Percentiles rank a stretch among this genome's conserved stretches.
Evolutionary conservation across 129 eudicot species (phyloP).

Genomic region (Tagetes erecta): DNA sequence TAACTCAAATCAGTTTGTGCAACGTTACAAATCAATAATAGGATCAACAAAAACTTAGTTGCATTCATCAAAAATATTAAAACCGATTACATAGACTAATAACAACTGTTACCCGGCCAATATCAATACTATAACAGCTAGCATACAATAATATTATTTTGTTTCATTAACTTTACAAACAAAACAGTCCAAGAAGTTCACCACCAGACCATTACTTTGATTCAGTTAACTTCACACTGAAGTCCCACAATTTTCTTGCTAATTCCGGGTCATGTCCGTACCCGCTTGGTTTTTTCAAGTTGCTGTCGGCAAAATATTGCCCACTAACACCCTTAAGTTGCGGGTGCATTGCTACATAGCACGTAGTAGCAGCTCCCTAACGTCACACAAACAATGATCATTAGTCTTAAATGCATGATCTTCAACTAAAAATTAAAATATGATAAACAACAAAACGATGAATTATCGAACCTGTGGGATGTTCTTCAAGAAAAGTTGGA

Average conservation of each 20-base stretch:
- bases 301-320: slow-evolving; percentile 72
- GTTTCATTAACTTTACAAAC: neutral
- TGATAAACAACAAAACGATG: neutral
- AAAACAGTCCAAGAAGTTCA: slow-evolving; percentile 16
- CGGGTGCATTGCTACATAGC: slow-evolving; percentile 83
- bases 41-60: no score
- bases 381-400: neutral
- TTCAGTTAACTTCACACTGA: slow-evolving; percentile 57
- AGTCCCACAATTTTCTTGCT: slow-evolving; percentile 83
- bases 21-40: no score
- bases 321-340: slow-evolving; percentile 74
- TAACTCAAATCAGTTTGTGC: no score
- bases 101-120: neutral
- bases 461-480: slow-evolving; percentile 58
- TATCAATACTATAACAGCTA: slow-evolving; percentile 5
- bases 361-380: slow-evolving; percentile 86
- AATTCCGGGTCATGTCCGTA: slow-evolving; percentile 53
- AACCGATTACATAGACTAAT: no score
- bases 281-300: slow-evolving; percentile 44
- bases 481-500: slow-evolving; percentile 53
- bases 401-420: neutral
- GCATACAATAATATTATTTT: neutral
- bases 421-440: neutral
- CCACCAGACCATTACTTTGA: slow-evolving; percentile 28
- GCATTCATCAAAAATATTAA: no score